Evolutionary conservation across 176 grass and related monocot genomes (phyloP).

Genomic region (Aechmea fasciata): DNA sequence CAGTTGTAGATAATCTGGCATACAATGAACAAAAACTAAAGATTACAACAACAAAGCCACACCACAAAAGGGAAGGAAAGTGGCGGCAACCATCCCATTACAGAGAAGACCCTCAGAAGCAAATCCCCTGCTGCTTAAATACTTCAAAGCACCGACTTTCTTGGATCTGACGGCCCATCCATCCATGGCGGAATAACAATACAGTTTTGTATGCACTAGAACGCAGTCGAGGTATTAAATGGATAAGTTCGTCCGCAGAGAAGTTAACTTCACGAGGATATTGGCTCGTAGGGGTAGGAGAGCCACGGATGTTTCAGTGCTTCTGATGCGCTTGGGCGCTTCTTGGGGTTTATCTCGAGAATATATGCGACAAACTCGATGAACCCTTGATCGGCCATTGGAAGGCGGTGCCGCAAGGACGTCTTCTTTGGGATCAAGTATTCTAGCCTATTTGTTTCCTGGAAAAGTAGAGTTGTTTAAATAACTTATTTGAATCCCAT

Average conservation of each 20-base stretch:
- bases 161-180: not conserved
- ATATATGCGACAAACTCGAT: slow-evolving; percentile 82
- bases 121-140: not conserved
- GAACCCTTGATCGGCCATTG: slow-evolving; percentile 94
- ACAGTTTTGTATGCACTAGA: not conserved
- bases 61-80: not conserved
- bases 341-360: slow-evolving; percentile 90
- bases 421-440: slow-evolving; percentile 96
- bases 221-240: not conserved
- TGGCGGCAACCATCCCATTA: not conserved
- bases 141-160: not conserved
- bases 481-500: not conserved
- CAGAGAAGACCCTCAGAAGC: not conserved
- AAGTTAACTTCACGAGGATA: slow-evolving; percentile 58
- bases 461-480: slow-evolving; percentile 22
- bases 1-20: not conserved
- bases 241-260: not conserved
- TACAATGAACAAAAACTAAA: not conserved
- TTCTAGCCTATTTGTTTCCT: slow-evolving; percentile 90
- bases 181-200: not conserved
- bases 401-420: slow-evolving; percentile 63
- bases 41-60: not conserved
- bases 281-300: slow-evolving; percentile 94
- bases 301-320: slow-evolving; percentile 99
- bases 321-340: slow-evolving; percentile 74